phyloP scores from a whole-genome alignment of 192 early-diverging fungal genomes.

The Dispira parvispora region DNA sequence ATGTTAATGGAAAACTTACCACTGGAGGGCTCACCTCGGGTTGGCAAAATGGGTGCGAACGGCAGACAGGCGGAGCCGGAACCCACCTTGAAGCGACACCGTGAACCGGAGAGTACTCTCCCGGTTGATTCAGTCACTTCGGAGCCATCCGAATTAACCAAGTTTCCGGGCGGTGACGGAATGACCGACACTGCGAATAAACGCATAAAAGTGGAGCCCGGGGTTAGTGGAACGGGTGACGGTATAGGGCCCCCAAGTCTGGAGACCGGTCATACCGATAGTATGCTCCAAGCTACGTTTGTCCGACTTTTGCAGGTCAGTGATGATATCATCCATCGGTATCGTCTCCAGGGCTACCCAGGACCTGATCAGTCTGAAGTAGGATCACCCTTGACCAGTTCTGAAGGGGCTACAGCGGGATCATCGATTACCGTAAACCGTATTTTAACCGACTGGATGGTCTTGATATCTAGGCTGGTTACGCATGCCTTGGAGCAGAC shows the following conservation, averaged over 20 bases:
- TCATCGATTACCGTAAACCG: background rate
- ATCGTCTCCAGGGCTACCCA: background rate
- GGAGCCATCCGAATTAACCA: background rate
- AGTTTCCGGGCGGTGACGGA: background rate
- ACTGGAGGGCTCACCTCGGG: too few species aligned
- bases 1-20: too few species aligned
- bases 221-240: background rate
- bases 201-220: background rate
- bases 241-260: background rate
- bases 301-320: slow-evolving; percentile 1
- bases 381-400: background rate
- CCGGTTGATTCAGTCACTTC: background rate
- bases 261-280: background rate
- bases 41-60: too few species aligned
- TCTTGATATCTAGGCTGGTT: background rate
- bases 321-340: background rate
- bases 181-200: background rate
- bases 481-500: background rate
- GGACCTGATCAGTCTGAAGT: background rate
- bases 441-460: slow-evolving; percentile 5
- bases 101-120: background rate
- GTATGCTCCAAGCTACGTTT: slow-evolving; percentile 1
- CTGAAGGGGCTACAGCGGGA: background rate
- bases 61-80: too few species aligned
- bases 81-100: too few species aligned